Conservation (phyloP, 1,284 basidiomycete species). For the Rhodofomes roseus region DNA sequence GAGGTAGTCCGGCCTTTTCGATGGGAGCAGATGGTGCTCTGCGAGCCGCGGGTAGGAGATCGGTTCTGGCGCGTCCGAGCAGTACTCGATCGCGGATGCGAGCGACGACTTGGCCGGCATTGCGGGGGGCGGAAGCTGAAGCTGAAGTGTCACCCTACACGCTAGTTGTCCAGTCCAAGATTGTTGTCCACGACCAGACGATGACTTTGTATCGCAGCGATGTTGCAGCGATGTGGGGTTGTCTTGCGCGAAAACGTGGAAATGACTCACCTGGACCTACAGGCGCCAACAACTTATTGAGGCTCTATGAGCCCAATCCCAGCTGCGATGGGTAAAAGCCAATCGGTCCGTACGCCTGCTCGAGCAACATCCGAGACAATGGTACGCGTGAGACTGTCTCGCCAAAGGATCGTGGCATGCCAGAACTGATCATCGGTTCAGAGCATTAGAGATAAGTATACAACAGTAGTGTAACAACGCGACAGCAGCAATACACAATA, state of each 20-base stretch:
- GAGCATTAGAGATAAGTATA: conserved; percentile 1
- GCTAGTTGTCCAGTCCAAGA: background rate
- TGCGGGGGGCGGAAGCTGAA: background rate
- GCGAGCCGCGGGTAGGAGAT: conserved; percentile 65
- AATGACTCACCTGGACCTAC: background rate
- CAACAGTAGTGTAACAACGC: conserved; percentile 1
- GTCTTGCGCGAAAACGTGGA: background rate
- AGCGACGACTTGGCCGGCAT: conserved; percentile 15
- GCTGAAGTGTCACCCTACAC: background rate
- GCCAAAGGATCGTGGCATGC: no score
- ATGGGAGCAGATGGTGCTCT: conserved; percentile 61
- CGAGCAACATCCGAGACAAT: no score
- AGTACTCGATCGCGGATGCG: conserved; percentile 59
- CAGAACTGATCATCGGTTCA: background rate
- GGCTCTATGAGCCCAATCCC: background rate
- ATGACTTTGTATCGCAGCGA: background rate
- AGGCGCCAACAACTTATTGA: background rate
- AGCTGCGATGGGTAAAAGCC: no score
- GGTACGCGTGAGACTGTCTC: no score
- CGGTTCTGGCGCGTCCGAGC: conserved; percentile 63
- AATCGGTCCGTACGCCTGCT: no score
- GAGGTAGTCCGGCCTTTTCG: conserved; percentile 88
- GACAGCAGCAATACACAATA: conserved; percentile 1
- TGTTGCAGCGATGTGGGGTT: background rate
- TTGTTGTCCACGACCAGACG: background rate